A percentile compares a stretch with the other conserved stretches of the same genome.
Evolutionary conservation across 495 filamentous ascomycete species (phyloP).

Genomic region (Penicillium egyptiacum): DNA sequence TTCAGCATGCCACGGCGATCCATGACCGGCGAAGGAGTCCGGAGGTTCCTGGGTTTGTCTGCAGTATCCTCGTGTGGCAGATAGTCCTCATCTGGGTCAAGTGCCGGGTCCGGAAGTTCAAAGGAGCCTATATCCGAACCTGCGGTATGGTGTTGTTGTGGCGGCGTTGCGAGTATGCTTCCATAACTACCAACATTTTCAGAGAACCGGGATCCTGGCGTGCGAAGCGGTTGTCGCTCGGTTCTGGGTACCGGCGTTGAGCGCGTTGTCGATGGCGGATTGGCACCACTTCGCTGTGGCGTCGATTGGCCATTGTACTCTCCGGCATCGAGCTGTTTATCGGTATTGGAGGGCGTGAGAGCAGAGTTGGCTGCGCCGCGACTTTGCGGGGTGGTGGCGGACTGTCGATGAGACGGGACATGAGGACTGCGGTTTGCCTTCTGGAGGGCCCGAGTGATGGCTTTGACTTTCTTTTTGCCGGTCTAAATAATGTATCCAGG

Average conservation of each 20-base stretch:
- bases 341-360: conserved; percentile 17
- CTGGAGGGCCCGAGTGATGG: conserved; percentile 67
- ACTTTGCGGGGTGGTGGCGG: conserved; percentile 30
- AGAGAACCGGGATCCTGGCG: conserved; percentile 42
- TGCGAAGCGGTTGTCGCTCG: conserved; percentile 42
- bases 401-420: conserved; percentile 40
- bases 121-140: conserved; percentile 50
- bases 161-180: conserved; percentile 69
- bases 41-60: conserved; percentile 11
- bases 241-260: conserved; percentile 29
- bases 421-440: conserved; percentile 57
- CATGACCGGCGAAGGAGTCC: conserved; percentile 33
- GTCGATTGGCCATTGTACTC: conserved; percentile 17
- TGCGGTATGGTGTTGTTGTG: conserved; percentile 27
- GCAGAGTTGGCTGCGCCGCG: conserved; percentile 24
- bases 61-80: conserved; percentile 25
- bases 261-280: conserved; percentile 19
- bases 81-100: conserved; percentile 48
- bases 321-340: conserved; percentile 27
- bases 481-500: conserved; percentile 31
- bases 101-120: conserved; percentile 74
- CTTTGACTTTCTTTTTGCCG: conserved; percentile 91
- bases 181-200: conserved; percentile 60
- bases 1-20: conserved; percentile 21
- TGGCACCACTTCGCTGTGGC: conserved; percentile 13